These are phyloP conservation scores for Copromyces sp. DNA, from an alignment of 495 filamentous ascomycete genomes.

Conservation along the genomic window DNA sequence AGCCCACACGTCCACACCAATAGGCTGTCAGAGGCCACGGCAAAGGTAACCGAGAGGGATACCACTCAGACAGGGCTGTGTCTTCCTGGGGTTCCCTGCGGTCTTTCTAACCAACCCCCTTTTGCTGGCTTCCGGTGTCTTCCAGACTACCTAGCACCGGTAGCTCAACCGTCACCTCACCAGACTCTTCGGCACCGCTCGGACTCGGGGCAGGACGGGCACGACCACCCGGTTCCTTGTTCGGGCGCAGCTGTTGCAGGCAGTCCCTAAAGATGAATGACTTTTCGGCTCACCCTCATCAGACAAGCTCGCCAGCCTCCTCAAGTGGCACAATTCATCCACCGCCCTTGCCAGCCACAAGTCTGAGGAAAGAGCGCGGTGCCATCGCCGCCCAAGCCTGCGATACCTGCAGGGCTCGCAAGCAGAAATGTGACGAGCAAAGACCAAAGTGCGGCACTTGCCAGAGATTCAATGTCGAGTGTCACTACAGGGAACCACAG, in stretches of 20 bases:
- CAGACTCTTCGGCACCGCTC: neutral
- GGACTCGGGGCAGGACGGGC: neutral
- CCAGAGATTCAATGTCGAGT: constrained; percentile 41
- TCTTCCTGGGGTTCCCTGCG: neutral
- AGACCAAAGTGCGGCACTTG: constrained; percentile 66
- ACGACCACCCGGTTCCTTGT: neutral
- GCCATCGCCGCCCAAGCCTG: constrained; percentile 50
- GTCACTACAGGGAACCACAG: constrained; percentile 49
- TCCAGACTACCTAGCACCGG: neutral
- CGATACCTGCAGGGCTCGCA: constrained; percentile 73
- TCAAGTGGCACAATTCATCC: constrained; percentile 1
- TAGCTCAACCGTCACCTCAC: neutral
- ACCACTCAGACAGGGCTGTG: neutral
- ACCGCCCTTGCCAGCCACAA: constrained; percentile 1
- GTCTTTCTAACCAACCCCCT: neutral
- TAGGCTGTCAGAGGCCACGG: neutral
- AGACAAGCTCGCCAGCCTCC: neutral
- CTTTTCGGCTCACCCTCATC: neutral
- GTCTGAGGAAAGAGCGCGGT: constrained; percentile 33
- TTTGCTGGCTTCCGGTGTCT: neutral
- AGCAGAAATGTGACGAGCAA: constrained; percentile 85
- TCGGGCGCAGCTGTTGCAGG: neutral
- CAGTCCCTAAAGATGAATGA: neutral
- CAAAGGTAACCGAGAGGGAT: neutral
- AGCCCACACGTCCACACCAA: neutral